phyloP scores from a whole-genome alignment of 73 alveolate species.

The Breviolum minutum region DNA sequence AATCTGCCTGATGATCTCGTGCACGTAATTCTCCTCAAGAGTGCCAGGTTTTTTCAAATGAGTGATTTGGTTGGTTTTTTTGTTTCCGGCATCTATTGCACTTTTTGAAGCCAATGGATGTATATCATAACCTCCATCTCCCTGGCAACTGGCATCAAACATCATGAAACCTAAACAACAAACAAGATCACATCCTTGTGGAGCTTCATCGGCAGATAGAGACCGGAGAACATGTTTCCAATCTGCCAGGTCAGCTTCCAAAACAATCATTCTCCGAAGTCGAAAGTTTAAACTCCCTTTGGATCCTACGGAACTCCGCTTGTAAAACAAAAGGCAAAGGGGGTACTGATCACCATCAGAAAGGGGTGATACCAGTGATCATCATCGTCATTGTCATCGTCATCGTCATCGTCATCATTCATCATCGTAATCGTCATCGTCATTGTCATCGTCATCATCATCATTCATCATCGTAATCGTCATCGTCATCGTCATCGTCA shows the following conservation, averaged over 20 bases:
- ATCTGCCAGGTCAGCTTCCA: conserved; percentile 31
- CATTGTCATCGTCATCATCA: too few species aligned
- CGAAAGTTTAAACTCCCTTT: too few species aligned
- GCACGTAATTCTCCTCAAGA: conserved; percentile 72
- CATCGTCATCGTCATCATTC: neutral
- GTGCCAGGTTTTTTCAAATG: neutral
- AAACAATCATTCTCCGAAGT: too few species aligned
- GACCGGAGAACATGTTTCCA: conserved; percentile 93
- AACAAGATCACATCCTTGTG: conserved; percentile 37
- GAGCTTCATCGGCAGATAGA: conserved; percentile 73
- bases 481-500: neutral
- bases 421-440: neutral
- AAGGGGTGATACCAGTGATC: neutral
- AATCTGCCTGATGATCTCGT: conserved; percentile 74
- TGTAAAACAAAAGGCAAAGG: too few species aligned
- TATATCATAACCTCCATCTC: too few species aligned
- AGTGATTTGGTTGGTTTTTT: neutral
- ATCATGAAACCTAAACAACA: neutral
- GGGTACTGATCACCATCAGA: neutral
- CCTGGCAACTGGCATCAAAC: too few species aligned
- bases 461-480: neutral
- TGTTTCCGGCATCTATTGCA: neutral
- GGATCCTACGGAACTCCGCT: too few species aligned
- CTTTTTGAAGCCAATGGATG: neutral
- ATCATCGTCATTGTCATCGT: neutral